phyloP scores from a whole-genome alignment of 129 eudicot species.

The Chrysanthemum lavandulifolium region DNA sequence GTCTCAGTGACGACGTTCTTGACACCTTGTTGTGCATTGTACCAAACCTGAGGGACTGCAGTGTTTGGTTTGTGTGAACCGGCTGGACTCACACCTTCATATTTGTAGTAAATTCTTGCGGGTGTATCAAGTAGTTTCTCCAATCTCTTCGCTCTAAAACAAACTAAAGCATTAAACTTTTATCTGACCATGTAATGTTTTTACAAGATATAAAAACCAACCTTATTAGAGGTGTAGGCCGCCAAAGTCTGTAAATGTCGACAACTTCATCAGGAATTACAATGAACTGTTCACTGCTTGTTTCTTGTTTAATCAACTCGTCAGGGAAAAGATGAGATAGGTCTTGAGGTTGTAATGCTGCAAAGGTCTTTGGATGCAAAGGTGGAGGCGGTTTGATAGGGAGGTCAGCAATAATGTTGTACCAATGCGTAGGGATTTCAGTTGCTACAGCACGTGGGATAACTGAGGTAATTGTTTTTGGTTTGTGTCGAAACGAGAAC shows the following conservation, averaged over 20 bases:
- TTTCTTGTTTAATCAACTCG: conserved; percentile 83
- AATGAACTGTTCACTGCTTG: conserved; percentile 49
- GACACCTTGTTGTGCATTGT: conserved; percentile 84
- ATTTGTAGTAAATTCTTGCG: conserved; percentile 90
- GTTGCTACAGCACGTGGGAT: conserved; percentile 28
- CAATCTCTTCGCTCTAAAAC: conserved; percentile 87
- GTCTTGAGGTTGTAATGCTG: conserved; percentile 78
- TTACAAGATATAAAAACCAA: conserved; percentile 28
- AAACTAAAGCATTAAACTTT: conserved; percentile 29
- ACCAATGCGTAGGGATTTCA: conserved; percentile 80
- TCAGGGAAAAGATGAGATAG: conserved; percentile 76
- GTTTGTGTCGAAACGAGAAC: conserved; percentile 31
- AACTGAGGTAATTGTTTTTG: conserved; percentile 26
- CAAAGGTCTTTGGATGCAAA: conserved; percentile 70
- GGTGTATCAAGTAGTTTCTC: conserved; percentile 94
- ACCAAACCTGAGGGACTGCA: conserved; percentile 96
- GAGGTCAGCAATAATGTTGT: conserved; percentile 82
- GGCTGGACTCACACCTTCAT: conserved; percentile 98
- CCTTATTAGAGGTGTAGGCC: conserved; percentile 97
- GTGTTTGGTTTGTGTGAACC: conserved; percentile 97
- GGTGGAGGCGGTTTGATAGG: conserved; percentile 86
- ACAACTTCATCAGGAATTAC: conserved; percentile 84
- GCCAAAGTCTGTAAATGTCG: conserved; percentile 84
- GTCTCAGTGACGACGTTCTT: conserved; percentile 92
- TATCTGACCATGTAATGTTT: not conserved